Conservation (phyloP, 371 early-diverging fungal species). For the Rhizopus delemar region DNA sequence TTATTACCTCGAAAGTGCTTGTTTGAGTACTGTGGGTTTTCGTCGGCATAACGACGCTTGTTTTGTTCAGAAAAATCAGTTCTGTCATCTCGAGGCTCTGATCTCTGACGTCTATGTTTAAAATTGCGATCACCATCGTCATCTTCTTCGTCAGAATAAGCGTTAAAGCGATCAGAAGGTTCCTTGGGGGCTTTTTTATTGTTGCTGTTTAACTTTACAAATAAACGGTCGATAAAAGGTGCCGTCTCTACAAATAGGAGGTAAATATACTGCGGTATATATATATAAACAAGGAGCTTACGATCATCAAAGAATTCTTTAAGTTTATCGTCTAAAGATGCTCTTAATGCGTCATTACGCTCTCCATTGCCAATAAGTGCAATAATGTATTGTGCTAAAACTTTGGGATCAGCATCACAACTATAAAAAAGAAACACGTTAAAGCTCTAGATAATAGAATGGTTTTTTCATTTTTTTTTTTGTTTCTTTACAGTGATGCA, state of each 20-base stretch:
- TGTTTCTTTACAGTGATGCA: slow-evolving; percentile 50
- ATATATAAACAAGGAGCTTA: slow-evolving; percentile 26
- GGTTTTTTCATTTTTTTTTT: not conserved
- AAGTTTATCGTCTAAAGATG: slow-evolving; percentile 46
- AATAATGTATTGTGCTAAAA: slow-evolving; percentile 79
- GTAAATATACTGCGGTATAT: not conserved
- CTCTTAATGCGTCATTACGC: slow-evolving; percentile 35
- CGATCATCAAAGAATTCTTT: slow-evolving; percentile 63
- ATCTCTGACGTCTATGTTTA: slow-evolving; percentile 68
- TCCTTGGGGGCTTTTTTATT: not conserved
- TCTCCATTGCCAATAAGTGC: slow-evolving; percentile 76
- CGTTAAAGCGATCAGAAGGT: slow-evolving; percentile 35
- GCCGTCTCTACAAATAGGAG: slow-evolving; percentile 55
- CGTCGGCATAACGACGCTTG: slow-evolving; percentile 34
- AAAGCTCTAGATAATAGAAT: not conserved
- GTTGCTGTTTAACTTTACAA: slow-evolving; percentile 45
- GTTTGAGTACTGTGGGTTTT: slow-evolving; percentile 15
- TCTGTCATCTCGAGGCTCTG: slow-evolving; percentile 39
- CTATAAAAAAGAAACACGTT: slow-evolving; percentile 39
- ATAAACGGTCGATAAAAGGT: slow-evolving; percentile 67
- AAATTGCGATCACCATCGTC: slow-evolving; percentile 73
- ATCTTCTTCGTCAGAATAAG: slow-evolving; percentile 58
- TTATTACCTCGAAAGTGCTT: slow-evolving; percentile 32
- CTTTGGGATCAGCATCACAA: slow-evolving; percentile 79
- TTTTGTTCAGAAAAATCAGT: slow-evolving; percentile 16